Evolutionary conservation across 192 early-diverging fungal genomes (phyloP).

Genomic region (Thamnidium elegans): DNA sequence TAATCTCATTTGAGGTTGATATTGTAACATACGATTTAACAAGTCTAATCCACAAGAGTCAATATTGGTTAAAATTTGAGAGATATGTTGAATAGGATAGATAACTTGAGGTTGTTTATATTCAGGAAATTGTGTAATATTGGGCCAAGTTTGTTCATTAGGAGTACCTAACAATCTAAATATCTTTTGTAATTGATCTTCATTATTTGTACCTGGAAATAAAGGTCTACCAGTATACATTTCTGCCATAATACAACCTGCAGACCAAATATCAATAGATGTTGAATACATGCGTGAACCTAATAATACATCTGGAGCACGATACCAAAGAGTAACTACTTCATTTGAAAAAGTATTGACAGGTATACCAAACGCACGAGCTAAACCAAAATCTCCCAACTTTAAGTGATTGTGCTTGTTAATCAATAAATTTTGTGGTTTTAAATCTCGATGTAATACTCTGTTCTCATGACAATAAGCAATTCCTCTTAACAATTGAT

Average conservation of each 20-base stretch:
- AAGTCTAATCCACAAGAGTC: constrained; percentile 67
- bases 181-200: constrained; percentile 78
- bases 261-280: constrained; percentile 97
- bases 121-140: constrained; percentile 67
- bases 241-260: constrained; percentile 97
- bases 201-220: constrained; percentile 79
- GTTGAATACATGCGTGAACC: constrained; percentile 93
- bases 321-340: constrained; percentile 98
- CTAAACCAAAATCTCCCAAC: constrained; percentile 84
- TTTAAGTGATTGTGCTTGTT: constrained; percentile 75
- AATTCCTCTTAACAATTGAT: constrained; percentile 76
- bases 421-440: constrained; percentile 84
- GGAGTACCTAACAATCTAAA: constrained; percentile 81
- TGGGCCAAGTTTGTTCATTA: constrained; percentile 72
- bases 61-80: constrained; percentile 71
- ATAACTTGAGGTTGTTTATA: constrained; percentile 67
- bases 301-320: constrained; percentile 92
- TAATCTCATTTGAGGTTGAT: constrained; percentile 66
- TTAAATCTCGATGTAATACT: constrained; percentile 80
- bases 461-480: constrained; percentile 83
- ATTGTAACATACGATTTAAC: constrained; percentile 69
- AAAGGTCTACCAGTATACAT: constrained; percentile 78
- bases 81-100: constrained; percentile 61
- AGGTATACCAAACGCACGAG: constrained; percentile 81
- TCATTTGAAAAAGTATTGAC: constrained; percentile 97